A percentile compares a stretch with the other conserved stretches of the same genome.
These are phyloP conservation scores for Stemphylium vesicarium DNA, from an alignment of 2,329 filamentous ascomycete genomes.

Conservation along the genomic window DNA sequence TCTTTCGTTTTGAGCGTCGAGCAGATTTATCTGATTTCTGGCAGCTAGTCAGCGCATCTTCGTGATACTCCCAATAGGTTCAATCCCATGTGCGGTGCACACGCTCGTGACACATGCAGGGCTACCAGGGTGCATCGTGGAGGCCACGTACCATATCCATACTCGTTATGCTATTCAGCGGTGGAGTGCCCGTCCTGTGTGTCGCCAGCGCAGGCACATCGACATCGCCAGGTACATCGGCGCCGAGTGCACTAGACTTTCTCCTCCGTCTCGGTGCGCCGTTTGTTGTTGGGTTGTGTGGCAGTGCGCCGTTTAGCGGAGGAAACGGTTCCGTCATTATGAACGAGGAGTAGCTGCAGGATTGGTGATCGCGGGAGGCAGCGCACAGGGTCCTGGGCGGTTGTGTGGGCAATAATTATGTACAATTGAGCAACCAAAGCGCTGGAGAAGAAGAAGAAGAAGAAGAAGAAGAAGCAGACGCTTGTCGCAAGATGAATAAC, in stretches of 20 bases:
- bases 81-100: background rate
- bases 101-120: background rate
- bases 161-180: conserved; percentile 21
- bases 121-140: too few relatives aligned
- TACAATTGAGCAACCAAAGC: background rate
- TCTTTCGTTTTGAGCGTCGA: conserved; percentile 55
- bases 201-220: conserved; percentile 60
- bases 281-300: conserved; percentile 22
- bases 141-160: conserved; percentile 28
- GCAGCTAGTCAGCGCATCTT: conserved; percentile 6
- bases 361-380: background rate
- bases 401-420: background rate
- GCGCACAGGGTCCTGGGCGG: background rate
- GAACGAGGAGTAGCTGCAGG: background rate
- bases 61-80: background rate
- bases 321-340: conserved; percentile 45
- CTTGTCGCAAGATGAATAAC: background rate
- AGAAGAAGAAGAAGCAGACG: background rate
- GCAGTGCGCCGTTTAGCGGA: conserved; percentile 30
- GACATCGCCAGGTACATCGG: conserved; percentile 61
- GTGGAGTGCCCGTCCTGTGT: conserved; percentile 31
- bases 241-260: conserved; percentile 58
- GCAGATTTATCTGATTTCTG: conserved; percentile 32
- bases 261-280: conserved; percentile 42
- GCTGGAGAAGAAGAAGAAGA: background rate